Base-by-base conservation (phyloP, 768 basidiomycete genomes). In the Auriscalpium orientale region DNA sequence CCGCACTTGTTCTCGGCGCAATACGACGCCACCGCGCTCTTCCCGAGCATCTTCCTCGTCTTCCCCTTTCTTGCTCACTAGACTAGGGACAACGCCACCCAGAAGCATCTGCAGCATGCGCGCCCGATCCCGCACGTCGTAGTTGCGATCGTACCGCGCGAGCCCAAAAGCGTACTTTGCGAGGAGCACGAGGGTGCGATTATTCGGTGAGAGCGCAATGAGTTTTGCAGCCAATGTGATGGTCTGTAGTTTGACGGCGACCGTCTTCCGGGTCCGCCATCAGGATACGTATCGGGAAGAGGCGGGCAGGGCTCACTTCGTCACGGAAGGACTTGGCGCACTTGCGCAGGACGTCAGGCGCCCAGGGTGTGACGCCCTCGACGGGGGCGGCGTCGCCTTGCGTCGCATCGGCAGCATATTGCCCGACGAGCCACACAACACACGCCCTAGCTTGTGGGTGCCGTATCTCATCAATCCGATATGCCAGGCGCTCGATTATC, bases 401-500 rank as follows among this genome's bases (percentile, higher is more conserved):
- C 48, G 38, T 35, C 5, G 67, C 65, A 7, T 70, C 68, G 8
- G 77, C 76, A 16, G 88, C 81, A 66, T 91, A 91, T 67, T 97
- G 92, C 0, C 95, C 95, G 0, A 93, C 92, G 0, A 98, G 80
- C 93, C 95, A 97, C 22, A 92, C 72, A 1, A 98, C 84, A 62
- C 89, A 93, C 0, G 95, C 92, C 34, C 91, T 75, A 1, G 95
- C 93, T 63, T 84, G 80, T 1, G 85, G 75, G 62, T 94, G 90
- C 8, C 74, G 79, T 51, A 98, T 89, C 51, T 84, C 85, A 49
- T 92, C 89, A 47, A 95, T 79, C 35, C 81, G 79, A 49, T 80
- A 77, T 0, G 92, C 91, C 7, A 98, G 81, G 37, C 83, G 81
- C 3, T 84, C 79, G n/a, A 95, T 85, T 59, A 95, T 87, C 8